Evolutionary conservation across 805 yeast genomes (phyloP).

Genomic region (Candida verbasci): DNA sequence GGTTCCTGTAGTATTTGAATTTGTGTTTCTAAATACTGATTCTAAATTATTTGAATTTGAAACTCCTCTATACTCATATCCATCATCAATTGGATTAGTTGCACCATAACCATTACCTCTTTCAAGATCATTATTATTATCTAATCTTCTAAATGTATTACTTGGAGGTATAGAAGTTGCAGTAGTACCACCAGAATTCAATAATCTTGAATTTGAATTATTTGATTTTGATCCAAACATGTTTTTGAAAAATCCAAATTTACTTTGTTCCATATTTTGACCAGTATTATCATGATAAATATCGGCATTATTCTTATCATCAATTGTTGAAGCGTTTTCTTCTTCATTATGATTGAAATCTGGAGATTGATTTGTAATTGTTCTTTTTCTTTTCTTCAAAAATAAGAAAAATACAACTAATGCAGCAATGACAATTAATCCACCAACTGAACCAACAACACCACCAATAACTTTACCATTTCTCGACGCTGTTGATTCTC

Average conservation of each 20-base stretch:
- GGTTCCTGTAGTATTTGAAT: slow-evolving; percentile 10
- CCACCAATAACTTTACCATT: slow-evolving; percentile 41
- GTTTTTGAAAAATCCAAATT: slow-evolving; percentile 6
- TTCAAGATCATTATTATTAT: slow-evolving; percentile 24
- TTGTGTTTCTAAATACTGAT: slow-evolving; percentile 27
- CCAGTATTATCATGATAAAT: slow-evolving; percentile 8
- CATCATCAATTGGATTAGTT: slow-evolving; percentile 18
- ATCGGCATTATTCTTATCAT: slow-evolving; percentile 4
- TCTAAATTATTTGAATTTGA: slow-evolving; percentile 40
- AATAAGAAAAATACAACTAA: slow-evolving; percentile 33
- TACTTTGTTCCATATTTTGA: slow-evolving; percentile 5
- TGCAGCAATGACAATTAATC: slow-evolving; percentile 36
- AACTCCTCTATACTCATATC: slow-evolving; percentile 41
- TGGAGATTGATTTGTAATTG: slow-evolving; percentile 38
- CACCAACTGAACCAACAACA: slow-evolving; percentile 44
- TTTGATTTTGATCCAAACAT: slow-evolving; percentile 3
- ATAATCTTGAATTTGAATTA: slow-evolving; percentile 3
- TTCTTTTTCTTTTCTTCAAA: slow-evolving; percentile 25
- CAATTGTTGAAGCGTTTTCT: slow-evolving; percentile 7
- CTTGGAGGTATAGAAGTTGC: slow-evolving; percentile 7
- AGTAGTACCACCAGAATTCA: background rate
- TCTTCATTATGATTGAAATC: slow-evolving; percentile 35
- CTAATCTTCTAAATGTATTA: slow-evolving; percentile 2
- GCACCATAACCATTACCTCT: slow-evolving; percentile 18
- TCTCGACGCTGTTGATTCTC: slow-evolving; percentile 14